Evolutionary conservation across 2,329 filamentous ascomycete genomes (phyloP), one percentile per base, ranked within the genome.

Genomic region (Hypoxylon sp.): DNA sequence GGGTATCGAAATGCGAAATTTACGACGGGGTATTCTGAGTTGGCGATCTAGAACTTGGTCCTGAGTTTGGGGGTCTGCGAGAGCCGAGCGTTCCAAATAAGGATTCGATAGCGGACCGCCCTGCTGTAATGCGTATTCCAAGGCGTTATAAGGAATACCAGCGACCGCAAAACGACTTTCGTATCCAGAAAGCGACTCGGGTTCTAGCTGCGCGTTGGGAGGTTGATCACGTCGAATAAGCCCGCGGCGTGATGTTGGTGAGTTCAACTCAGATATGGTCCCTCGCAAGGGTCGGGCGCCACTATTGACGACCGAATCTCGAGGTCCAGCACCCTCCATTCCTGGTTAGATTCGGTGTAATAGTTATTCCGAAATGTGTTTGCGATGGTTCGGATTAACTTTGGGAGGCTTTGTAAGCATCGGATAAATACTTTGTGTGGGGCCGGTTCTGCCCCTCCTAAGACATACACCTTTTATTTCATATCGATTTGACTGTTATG

Each of bases 241-340:
- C n/a, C n/a, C 39, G 39, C 39, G n/a, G 53, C 24, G 24, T 32
- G 56, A 37, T 52, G 53, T 24, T 31, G 24, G 37, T 24, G 47
- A 31, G 37, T 46, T 66, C 47, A 19, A 24, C 15, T 39, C 47
- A 48, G 29, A 62, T 62, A 37, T n/a, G 37, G 46, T 58, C 50
- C 15, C 53, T 62, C 32, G 8, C 11, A 15, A 52, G 24, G 48
- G 17, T 65, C 62, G 51, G 58, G 64, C 53, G 58, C 54, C 48
- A 62, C 48, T 62, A 32, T 51, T 32, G 32, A 39, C 27, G 27
- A 44, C 35, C 24, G 37, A 37, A 17, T 37, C 56, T 65, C 44
- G 50, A 66, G 29, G 51, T 53, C 31, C 15, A 39, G 24, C 37
- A 59, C 32, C 21, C n/a, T 65, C 53, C 47, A 57, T 47, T 56